Base-by-base conservation (phyloP, 208 protist genomes). In the Leishmania turanica region DNA sequence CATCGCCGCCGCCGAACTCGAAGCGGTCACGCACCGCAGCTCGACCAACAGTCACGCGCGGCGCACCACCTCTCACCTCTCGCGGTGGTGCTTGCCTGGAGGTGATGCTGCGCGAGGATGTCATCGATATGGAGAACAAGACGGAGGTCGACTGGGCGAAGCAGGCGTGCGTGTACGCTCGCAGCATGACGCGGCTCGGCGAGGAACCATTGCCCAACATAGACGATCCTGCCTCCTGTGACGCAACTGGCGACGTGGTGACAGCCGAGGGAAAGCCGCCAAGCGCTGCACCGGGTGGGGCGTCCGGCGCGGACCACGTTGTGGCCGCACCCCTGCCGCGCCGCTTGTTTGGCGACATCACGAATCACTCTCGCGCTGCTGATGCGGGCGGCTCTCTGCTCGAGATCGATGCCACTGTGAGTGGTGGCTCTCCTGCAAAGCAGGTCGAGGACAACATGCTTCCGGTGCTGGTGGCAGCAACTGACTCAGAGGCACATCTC, bases 141-240 rank as follows among this genome's bases (percentile, higher is more conserved):
- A 58, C 74, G 0, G 78, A 77, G 11, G 82, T 82, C 11, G 40
- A 80, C 40, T 86, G 82, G 82, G 82, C 78, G 56, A 79, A n/a
- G 74, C 82, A 86, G 74, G 65, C 72, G 75, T 86, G 82, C 66
- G 56, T 82, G 37, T 79, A 82, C 42, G 77, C 82, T 2, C 82
- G 78, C 15, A 34, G 40, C 15, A n/a, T 45, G 51, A 42, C 19
- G 72, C 51, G 53, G 31, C 4, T 15, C 19, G 72, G 31, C 7
- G 72, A 76, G 49, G 72, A 40, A 4, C 51, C 72, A 27, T 11
- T 9, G 13, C 3, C 27, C 72, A 15, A 1, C 51, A 76, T 27
- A 21, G 40, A 6, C 31, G 13, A 4, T 45, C 3, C 24, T 27
- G 69, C 45, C 6, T 53, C 37, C 45, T 54, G 69, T 53, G 45